These are phyloP conservation scores for Colletotrichum falcatum DNA, from an alignment of 2,329 filamentous ascomycete species.

Conservation along the genomic window DNA sequence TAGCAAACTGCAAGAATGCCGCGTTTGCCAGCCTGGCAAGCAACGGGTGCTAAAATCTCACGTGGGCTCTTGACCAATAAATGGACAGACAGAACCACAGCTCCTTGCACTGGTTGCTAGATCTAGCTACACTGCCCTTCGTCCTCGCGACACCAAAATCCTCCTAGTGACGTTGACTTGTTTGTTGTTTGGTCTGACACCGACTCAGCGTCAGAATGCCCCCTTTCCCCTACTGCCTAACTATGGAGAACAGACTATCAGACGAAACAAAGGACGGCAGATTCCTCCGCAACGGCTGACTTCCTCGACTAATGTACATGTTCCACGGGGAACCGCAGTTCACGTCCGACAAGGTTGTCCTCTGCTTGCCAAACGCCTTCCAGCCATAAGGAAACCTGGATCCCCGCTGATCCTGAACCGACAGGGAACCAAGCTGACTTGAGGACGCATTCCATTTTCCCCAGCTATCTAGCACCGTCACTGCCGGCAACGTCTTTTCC, in stretches of 20 bases:
- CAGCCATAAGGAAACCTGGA: conserved; percentile 12
- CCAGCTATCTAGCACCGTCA: background rate
- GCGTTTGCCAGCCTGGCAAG: background rate
- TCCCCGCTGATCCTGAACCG: conserved; percentile 25
- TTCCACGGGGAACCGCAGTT: background rate
- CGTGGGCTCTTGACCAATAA: background rate
- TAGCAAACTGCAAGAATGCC: background rate
- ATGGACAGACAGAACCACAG: background rate
- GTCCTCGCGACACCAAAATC: conserved; percentile 2
- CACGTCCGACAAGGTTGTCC: conserved; percentile 10
- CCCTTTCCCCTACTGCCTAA: background rate
- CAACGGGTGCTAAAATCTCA: conserved; percentile 16
- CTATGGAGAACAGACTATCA: conserved; percentile 29
- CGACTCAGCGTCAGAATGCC: conserved; percentile 20
- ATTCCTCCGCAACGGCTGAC: conserved; percentile 1
- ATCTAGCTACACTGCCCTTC: conserved; percentile 13
- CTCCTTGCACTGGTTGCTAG: background rate
- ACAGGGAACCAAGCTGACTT: conserved; percentile 32
- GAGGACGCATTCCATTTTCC: background rate
- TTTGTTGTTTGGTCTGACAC: conserved; percentile 18
- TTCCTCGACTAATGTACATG: background rate
- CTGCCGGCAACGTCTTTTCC: background rate
- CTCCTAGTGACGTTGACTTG: conserved; percentile 26
- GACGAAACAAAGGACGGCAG: conserved; percentile 35
- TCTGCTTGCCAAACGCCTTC: conserved; percentile 4